phyloP scores from a whole-genome alignment of 1,284 basidiomycete genomes.

The Xerocomus minutiporus region DNA sequence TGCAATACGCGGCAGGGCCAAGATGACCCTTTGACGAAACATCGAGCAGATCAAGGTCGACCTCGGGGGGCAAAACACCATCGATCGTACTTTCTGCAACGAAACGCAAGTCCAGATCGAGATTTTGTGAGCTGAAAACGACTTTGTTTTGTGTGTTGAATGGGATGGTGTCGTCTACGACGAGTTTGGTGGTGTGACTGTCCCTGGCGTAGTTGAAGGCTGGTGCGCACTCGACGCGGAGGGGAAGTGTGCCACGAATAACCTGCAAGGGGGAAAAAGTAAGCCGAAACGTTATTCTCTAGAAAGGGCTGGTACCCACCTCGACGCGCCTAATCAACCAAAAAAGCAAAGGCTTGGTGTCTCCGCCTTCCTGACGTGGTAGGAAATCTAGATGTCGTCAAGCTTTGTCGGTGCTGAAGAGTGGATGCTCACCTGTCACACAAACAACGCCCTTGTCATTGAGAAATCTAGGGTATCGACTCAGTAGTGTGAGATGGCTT shows the following conservation, averaged over 20 bases:
- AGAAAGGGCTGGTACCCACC: slow-evolving; percentile 30
- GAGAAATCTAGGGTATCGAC: slow-evolving; percentile 52
- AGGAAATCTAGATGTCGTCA: slow-evolving; percentile 58
- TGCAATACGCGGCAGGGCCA: slow-evolving; percentile 49
- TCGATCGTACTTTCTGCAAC: slow-evolving; percentile 54
- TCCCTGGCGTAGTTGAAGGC: slow-evolving; percentile 90
- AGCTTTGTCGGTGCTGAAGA: neutral
- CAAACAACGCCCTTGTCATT: slow-evolving; percentile 76
- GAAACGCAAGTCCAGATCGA: slow-evolving; percentile 75
- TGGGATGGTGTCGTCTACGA: slow-evolving; percentile 42
- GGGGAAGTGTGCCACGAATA: slow-evolving; percentile 71
- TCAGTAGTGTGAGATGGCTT: neutral
- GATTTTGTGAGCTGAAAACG: slow-evolving; percentile 55
- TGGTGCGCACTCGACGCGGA: slow-evolving; percentile 83
- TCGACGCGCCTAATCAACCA: slow-evolving; percentile 89
- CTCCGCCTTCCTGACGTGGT: slow-evolving; percentile 54
- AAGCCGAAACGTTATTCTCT: neutral
- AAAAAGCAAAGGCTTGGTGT: slow-evolving; percentile 60
- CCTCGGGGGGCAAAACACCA: slow-evolving; percentile 44
- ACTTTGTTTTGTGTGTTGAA: slow-evolving; percentile 51
- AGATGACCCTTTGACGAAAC: slow-evolving; percentile 62
- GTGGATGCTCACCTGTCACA: slow-evolving; percentile 56
- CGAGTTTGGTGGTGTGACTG: slow-evolving; percentile 59
- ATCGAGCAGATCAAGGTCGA: slow-evolving; percentile 59
- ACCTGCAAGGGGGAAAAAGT: slow-evolving; percentile 38